phyloP scores from a whole-genome alignment of 345 rosid genomes.

The Salix caprea region DNA sequence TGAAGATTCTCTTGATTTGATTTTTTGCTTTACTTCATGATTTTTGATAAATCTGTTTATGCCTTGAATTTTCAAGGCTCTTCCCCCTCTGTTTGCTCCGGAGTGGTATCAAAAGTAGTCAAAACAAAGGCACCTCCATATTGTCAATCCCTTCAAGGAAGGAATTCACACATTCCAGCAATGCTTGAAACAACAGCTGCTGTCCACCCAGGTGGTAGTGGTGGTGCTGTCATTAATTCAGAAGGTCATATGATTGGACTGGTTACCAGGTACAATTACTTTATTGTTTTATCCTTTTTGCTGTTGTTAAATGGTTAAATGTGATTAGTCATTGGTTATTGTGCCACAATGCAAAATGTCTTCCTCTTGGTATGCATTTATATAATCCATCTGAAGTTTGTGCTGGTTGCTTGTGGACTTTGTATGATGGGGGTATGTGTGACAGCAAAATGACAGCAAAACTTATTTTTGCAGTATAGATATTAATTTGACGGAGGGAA shows the following conservation, averaged over 20 bases:
- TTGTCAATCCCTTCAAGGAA: conserved; percentile 27
- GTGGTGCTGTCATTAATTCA: conserved; percentile 81
- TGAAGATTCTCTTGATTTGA: background rate
- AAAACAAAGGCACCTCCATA: conserved; percentile 37
- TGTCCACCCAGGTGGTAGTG: conserved; percentile 94
- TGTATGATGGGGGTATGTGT: background rate
- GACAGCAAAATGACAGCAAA: background rate
- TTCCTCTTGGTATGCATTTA: background rate
- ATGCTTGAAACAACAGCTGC: conserved; percentile 98
- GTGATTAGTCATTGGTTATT: background rate
- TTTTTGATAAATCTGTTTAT: conserved; percentile 1
- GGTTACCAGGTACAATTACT: conserved; percentile 60
- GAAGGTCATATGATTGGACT: conserved; percentile 84
- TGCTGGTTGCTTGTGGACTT: background rate
- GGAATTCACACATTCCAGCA: conserved; percentile 45
- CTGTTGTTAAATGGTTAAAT: background rate
- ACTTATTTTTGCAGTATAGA: background rate
- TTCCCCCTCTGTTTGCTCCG: conserved; percentile 74
- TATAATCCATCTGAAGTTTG: background rate
- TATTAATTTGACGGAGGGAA: background rate
- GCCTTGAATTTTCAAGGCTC: conserved; percentile 40
- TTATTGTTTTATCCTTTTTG: background rate
- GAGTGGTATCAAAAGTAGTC: conserved; percentile 81
- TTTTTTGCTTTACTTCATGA: background rate
- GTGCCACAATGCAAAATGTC: background rate